Percentiles rank a stretch among this genome's conserved stretches.
These are phyloP conservation scores for Sodiomyces alkalinus DNA, from an alignment of 2,329 filamentous ascomycete genomes.

Conservation along the genomic window DNA sequence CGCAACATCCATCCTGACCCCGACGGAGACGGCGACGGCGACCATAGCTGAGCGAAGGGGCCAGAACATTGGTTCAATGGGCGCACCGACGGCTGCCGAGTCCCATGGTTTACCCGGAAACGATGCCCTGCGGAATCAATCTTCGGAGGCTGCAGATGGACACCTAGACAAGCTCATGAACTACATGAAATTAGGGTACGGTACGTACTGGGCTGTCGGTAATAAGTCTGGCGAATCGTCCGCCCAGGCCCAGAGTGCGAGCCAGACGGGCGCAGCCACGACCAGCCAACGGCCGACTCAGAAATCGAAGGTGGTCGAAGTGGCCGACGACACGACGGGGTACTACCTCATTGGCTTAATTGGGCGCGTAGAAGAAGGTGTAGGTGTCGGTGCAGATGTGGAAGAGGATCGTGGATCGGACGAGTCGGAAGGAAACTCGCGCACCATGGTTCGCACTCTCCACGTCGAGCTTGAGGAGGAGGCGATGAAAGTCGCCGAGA, in stretches of 20 bases:
- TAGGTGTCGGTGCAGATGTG: conserved; percentile 12
- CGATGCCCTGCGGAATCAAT: no score
- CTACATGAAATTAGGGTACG: conserved; percentile 52
- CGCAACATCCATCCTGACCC: no score
- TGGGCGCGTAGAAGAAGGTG: conserved; percentile 41
- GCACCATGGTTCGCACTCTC: conserved; percentile 49
- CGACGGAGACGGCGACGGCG: conserved; percentile 4
- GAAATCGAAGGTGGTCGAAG: not conserved
- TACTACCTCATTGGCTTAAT: conserved; percentile 54
- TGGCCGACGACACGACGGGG: conserved; percentile 16
- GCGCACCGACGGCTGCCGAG: conserved; percentile 1
- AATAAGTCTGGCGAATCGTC: conserved; percentile 5
- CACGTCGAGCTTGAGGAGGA: conserved; percentile 45
- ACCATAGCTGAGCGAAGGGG: conserved; percentile 8
- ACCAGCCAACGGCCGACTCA: not conserved
- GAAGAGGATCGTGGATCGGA: conserved; percentile 16
- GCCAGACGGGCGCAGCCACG: not conserved
- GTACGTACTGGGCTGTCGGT: conserved; percentile 44
- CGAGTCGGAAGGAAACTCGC: conserved; percentile 24
- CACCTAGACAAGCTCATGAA: conserved; percentile 41
- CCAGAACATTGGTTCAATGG: conserved; percentile 6
- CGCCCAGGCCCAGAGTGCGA: no score
- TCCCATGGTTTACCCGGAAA: conserved; percentile 1
- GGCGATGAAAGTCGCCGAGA: conserved; percentile 16
- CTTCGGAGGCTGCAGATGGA: conserved; percentile 17